A percentile compares a stretch with the other conserved stretches of the same genome.
Evolutionary conservation across 768 basidiomycete genomes (phyloP).

Genomic region (Boletellus sp.): DNA sequence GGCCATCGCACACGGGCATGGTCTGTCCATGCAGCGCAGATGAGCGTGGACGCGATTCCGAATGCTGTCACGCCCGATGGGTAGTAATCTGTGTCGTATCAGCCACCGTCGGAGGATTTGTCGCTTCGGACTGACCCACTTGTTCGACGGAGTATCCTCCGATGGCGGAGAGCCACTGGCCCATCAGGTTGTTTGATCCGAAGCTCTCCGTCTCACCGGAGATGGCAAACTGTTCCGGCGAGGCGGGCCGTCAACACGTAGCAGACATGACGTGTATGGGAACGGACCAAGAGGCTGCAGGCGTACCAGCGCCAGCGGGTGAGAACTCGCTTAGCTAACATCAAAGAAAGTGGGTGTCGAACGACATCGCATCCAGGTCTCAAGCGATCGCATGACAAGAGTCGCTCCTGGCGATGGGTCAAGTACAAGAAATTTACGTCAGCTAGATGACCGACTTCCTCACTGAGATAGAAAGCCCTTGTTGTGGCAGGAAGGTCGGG

Average conservation of each 20-base stretch:
- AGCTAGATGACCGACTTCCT: slow-evolving; percentile 41
- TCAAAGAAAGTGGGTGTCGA: slow-evolving; percentile 45
- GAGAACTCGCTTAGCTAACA: slow-evolving; percentile 45
- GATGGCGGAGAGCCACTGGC: slow-evolving; percentile 62
- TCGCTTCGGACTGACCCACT: slow-evolving; percentile 38
- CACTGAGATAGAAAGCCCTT: slow-evolving; percentile 57
- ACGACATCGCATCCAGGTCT: slow-evolving; percentile 37
- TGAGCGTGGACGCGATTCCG: slow-evolving; percentile 57
- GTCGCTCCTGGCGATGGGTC: slow-evolving; percentile 45
- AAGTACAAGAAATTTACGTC: background rate
- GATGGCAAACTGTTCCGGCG: slow-evolving; percentile 49
- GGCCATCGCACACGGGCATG: slow-evolving; percentile 55
- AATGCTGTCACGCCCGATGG: slow-evolving; percentile 65
- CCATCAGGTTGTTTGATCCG: slow-evolving; percentile 70
- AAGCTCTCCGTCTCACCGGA: slow-evolving; percentile 68
- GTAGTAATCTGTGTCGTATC: slow-evolving; percentile 43
- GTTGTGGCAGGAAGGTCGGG: slow-evolving; percentile 68
- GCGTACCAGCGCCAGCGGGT: slow-evolving; percentile 66
- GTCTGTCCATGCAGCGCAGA: slow-evolving; percentile 66
- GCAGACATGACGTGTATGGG: background rate
- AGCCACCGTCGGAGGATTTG: background rate
- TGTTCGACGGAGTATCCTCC: slow-evolving; percentile 63
- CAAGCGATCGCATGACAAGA: slow-evolving; percentile 48
- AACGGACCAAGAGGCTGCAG: slow-evolving; percentile 56
- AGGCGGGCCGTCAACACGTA: background rate